Base-by-base conservation (phyloP, 208 protist genomes). In the Lotmaria passim region DNA sequence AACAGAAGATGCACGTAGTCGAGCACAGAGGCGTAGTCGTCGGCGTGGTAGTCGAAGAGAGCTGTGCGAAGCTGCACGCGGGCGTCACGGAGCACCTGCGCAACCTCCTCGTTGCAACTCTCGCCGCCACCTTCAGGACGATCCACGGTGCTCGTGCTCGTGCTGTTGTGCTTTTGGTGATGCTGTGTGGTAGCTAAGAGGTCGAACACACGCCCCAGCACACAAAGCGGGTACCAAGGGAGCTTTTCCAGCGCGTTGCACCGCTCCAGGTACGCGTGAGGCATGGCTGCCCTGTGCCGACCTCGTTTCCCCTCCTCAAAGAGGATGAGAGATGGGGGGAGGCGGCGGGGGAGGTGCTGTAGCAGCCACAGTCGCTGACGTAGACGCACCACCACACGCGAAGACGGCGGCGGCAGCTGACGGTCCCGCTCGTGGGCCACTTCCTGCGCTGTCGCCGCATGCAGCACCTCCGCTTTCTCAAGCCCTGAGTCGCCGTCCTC, bases 331-430 rank as follows among this genome's bases (percentile, higher is more conserved):
- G 80, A 82, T 19, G 52, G 57, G 7, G 89, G 76, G 0, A 90
- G 36, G 59, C 81, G 73, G 14, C 66, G 64, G 1, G 84, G 81
- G 30, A 94, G 75, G 61, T 79, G 79, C 30, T 52, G 50, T 15
- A 89, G 51, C 34, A 82, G 59, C 76, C 82, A 87, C 23, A 92
- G 57, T 7, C 87, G 87, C 3, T 70, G 81, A 5, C 89, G 83
- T 39, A 91, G 74, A 21, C 79, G 75, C 5, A 82, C 43, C 19
- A 85, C 64, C n/a, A n/a, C n/a, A n/a, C n/a, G n/a, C n/a, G n/a
- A n/a, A 28, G 47, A 63, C n/a, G 72, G 24, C 58, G 62, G 61
- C 15, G 75, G 68, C 23, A 52, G 21, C 23, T 15, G 3, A 14
- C 7, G 12, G 21, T 24, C 14, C 23, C 59, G 66, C 14, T 57